A percentile compares a stretch with the other conserved stretches of the same genome.
Conservation (phyloP, 2,329 filamentous ascomycete species). For the Bretziella fagacearum region DNA sequence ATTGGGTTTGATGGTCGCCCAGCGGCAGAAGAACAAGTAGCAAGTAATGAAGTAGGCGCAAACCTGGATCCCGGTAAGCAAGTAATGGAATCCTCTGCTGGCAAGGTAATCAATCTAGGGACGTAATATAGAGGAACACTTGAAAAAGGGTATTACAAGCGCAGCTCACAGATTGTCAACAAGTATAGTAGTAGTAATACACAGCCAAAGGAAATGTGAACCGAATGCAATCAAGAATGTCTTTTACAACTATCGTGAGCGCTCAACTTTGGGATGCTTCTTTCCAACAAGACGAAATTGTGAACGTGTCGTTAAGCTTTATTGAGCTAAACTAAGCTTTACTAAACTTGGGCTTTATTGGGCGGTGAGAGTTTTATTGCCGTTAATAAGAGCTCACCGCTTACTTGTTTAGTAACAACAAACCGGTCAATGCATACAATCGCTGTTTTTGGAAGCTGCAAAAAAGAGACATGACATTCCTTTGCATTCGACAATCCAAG, state of each 20-base stretch:
- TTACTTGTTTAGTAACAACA: not conserved
- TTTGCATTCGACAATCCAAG: not conserved
- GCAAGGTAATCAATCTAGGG: not conserved
- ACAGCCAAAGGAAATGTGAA: not conserved
- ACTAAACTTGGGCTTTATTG: not conserved
- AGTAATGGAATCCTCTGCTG: not conserved
- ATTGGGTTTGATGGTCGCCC: conserved; percentile 1
- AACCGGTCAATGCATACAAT: conserved; percentile 1
- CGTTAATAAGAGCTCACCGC: not conserved
- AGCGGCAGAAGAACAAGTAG: conserved; percentile 6
- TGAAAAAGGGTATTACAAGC: not conserved
- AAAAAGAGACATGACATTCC: not conserved
- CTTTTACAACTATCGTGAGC: not conserved
- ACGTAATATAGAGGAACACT: not conserved
- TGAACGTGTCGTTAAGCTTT: conserved; percentile 14
- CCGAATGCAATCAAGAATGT: not conserved
- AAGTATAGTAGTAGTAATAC: too few relatives aligned
- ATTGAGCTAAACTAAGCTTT: conserved; percentile 5
- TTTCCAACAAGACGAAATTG: not conserved
- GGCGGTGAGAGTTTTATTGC: conserved; percentile 2
- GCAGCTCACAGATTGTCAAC: not conserved
- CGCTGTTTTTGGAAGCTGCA: not conserved
- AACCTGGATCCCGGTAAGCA: conserved; percentile 5
- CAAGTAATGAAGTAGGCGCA: conserved; percentile 7
- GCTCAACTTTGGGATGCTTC: not conserved